phyloP scores from a whole-genome alignment of 148 eudicot genomes.

The Gaultheria prostrata region DNA sequence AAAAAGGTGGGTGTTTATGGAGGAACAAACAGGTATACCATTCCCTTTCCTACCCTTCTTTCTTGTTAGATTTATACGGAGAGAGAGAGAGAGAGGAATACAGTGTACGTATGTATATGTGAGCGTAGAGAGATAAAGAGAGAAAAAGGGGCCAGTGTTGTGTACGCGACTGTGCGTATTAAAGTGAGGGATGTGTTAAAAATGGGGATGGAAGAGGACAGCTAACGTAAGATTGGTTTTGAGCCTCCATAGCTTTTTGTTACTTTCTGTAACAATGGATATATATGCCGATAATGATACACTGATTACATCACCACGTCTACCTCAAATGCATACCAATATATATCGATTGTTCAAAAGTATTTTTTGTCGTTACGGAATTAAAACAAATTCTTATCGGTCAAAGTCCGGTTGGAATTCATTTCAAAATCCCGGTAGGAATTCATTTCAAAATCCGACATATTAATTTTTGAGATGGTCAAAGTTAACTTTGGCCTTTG shows the following conservation, averaged over 20 bases:
- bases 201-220: conserved; percentile 3
- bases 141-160: neutral
- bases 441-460: no score
- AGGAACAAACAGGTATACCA: conserved; percentile 16
- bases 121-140: neutral
- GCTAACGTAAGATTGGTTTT: conserved; percentile 23
- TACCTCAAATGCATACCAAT: no score
- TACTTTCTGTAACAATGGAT: conserved; percentile 15
- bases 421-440: no score
- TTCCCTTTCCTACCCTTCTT: conserved; percentile 6
- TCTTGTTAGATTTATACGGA: neutral
- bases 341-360: no score
- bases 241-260: conserved; percentile 14
- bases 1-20: conserved; percentile 11
- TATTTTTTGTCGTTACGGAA: no score
- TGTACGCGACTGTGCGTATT: conserved; percentile 3
- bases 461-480: no score
- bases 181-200: conserved; percentile 17
- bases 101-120: neutral
- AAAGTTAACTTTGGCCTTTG: no score
- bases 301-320: no score
- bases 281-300: no score
- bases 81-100: neutral
- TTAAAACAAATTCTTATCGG: no score
- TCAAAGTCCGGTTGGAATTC: no score